phyloP scores from a whole-genome alignment of 257 asterid species.

The Phtheirospermum japonicum region DNA sequence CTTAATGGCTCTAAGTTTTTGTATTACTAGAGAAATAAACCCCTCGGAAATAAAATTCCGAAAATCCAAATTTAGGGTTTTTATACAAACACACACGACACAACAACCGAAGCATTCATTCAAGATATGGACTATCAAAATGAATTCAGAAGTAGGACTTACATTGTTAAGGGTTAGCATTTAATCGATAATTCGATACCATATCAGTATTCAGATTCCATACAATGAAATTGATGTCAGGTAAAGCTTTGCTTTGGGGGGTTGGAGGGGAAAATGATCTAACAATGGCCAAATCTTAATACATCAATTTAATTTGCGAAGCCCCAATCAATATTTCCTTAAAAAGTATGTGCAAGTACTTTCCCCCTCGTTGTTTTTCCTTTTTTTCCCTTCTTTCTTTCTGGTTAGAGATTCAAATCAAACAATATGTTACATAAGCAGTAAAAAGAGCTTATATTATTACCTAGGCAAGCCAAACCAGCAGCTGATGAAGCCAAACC shows the following conservation, averaged over 20 bases:
- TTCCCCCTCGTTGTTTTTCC: background rate
- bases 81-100: too few species aligned
- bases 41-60: too few species aligned
- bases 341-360: background rate
- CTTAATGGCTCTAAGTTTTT: too few species aligned
- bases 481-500: conserved; percentile 99
- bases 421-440: background rate
- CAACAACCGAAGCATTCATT: background rate
- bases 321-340: background rate
- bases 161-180: background rate
- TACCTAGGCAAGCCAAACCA: conserved; percentile 99
- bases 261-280: background rate
- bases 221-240: background rate
- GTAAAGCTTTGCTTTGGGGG: background rate
- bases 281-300: background rate
- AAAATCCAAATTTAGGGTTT: too few species aligned
- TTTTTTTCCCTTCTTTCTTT: background rate
- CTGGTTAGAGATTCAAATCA: conserved; percentile 7
- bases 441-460: background rate
- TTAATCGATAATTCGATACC: background rate
- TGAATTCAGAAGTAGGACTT: background rate
- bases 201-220: background rate
- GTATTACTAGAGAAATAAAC: too few species aligned
- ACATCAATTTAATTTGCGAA: background rate
- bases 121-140: background rate